Base-by-base conservation (phyloP, 257 asterid species). In the Verbascum thapsus region DNA sequence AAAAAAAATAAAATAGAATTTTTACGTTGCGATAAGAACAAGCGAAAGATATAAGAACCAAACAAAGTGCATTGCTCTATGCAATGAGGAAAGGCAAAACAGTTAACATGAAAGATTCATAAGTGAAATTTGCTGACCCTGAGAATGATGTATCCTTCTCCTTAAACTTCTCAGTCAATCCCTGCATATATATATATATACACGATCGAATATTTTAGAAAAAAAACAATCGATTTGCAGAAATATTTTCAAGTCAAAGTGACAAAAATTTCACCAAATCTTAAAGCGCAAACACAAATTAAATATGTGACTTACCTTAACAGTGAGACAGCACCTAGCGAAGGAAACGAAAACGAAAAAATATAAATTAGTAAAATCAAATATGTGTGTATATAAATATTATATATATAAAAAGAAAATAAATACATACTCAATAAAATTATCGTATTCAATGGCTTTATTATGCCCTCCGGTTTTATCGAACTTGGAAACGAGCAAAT, bases 251-350 rank as follows among this genome's bases (percentile, higher is more conserved):
- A 35, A 40, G 35, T 19, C 3, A 61, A 38, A 11, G 22, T 40
- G 58, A 47, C 38, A 11, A 48, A 8, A 11, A n/a, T 42, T 13
- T 12, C 45, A 30, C 4, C 53, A 6, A 44, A 10, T 10, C 7
- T 44, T 47, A 15, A 16, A 17, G 30, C 50, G n/a, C n/a, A 10
- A 6, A 57, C 15, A 23, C 12, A 49, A 56, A 3, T 18, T 20
- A 3, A 34, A 17, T 12, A 44, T n/a, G 32, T 26, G 43, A 18
- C 65, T 17, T 66, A 85, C 98, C 95, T 94, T 94, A 1, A 94
- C 99, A 37, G 97, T 90, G 78, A 94, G 99, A 80, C 97, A 90
- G 69, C 99, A 94, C 92, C 99, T 90, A 77, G 16, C 30, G 44
- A 50, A 73, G 66, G 47, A 64, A 43, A 72, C 74, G 20, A 52